These are phyloP conservation scores for Schizosaccharomyces octosporus DNA, from an alignment of 805 yeast species.

Conservation along the genomic window DNA sequence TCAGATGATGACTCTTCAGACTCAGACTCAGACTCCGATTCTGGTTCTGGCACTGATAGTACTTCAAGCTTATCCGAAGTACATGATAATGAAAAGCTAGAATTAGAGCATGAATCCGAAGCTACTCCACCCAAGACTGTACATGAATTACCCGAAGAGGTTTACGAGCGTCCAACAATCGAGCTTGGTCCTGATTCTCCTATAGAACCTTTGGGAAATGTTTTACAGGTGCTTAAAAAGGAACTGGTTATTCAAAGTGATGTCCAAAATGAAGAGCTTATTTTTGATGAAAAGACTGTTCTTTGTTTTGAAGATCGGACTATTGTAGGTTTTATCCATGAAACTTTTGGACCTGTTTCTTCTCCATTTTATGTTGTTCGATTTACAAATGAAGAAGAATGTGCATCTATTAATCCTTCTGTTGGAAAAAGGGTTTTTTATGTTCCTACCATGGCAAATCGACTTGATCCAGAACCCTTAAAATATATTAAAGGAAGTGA, in stretches of 20 bases:
- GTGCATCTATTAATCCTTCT: slow-evolving; percentile 16
- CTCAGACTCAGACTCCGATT: not conserved
- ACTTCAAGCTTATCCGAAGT: not conserved
- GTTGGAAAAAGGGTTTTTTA: slow-evolving; percentile 41
- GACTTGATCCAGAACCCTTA: slow-evolving; percentile 49
- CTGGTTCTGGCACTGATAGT: not conserved
- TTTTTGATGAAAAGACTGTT: slow-evolving; percentile 48
- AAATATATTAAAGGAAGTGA: slow-evolving; percentile 64
- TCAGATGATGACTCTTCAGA: not conserved
- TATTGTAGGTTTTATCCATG: slow-evolving; percentile 40
- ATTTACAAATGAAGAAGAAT: slow-evolving; percentile 26
- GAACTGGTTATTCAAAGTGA: slow-evolving; percentile 48
- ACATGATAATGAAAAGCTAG: not conserved
- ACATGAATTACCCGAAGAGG: slow-evolving; percentile 50
- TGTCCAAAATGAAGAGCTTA: slow-evolving; percentile 61
- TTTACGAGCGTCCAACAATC: slow-evolving; percentile 36
- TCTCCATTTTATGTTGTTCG: slow-evolving; percentile 60
- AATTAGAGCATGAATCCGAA: slow-evolving; percentile 7
- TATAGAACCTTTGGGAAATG: slow-evolving; percentile 45
- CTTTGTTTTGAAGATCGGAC: slow-evolving; percentile 52
- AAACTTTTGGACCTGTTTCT: slow-evolving; percentile 71
- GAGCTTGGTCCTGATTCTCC: slow-evolving; percentile 33
- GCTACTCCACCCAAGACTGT: slow-evolving; percentile 52
- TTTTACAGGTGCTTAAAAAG: slow-evolving; percentile 44
- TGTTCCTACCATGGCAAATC: slow-evolving; percentile 60